A percentile compares a stretch with the other conserved stretches of the same genome.
Evolutionary conservation across 768 basidiomycete species (phyloP).

Genomic region (Leucosporidium scottii): DNA sequence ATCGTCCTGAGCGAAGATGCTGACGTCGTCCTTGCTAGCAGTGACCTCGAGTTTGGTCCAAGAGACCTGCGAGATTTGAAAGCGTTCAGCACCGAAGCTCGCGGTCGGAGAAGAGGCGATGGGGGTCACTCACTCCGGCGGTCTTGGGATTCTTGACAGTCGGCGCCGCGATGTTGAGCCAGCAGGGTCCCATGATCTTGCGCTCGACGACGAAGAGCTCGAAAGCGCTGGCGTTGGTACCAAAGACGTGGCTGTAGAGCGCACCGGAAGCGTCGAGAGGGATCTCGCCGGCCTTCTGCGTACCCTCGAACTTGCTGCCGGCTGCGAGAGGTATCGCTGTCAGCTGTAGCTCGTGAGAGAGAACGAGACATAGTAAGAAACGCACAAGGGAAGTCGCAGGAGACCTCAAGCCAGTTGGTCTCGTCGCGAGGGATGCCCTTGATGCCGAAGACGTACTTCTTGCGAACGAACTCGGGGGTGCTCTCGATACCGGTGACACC

Average conservation of each 20-base stretch:
- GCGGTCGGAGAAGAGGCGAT: conserved; percentile 48
- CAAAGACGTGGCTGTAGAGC: conserved; percentile 80
- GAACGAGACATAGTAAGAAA: background rate
- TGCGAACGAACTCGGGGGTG: conserved; percentile 60
- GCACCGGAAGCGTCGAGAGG: conserved; percentile 66
- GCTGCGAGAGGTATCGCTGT: conserved; percentile 4
- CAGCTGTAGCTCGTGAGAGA: too few species aligned
- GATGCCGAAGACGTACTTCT: conserved; percentile 88
- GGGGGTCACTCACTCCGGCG: conserved; percentile 51
- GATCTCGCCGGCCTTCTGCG: conserved; percentile 50
- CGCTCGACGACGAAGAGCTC: conserved; percentile 88
- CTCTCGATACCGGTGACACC: conserved; percentile 69
- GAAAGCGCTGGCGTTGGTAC: conserved; percentile 85
- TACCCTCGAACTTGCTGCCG: conserved; percentile 47
- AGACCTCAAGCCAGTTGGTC: conserved; percentile 82
- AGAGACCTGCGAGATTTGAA: conserved; percentile 56
- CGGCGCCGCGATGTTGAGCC: conserved; percentile 77
- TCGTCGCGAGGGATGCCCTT: conserved; percentile 68
- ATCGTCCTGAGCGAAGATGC: conserved; percentile 70
- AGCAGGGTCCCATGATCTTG: conserved; percentile 98
- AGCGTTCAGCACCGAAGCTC: background rate
- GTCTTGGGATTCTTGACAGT: conserved; percentile 49
- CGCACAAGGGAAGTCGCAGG: conserved; percentile 80
- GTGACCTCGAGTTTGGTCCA: conserved; percentile 94
- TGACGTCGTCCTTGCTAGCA: conserved; percentile 75